phyloP scores from a whole-genome alignment of 2,329 filamentous ascomycete genomes.

The Ophiostoma montium region DNA sequence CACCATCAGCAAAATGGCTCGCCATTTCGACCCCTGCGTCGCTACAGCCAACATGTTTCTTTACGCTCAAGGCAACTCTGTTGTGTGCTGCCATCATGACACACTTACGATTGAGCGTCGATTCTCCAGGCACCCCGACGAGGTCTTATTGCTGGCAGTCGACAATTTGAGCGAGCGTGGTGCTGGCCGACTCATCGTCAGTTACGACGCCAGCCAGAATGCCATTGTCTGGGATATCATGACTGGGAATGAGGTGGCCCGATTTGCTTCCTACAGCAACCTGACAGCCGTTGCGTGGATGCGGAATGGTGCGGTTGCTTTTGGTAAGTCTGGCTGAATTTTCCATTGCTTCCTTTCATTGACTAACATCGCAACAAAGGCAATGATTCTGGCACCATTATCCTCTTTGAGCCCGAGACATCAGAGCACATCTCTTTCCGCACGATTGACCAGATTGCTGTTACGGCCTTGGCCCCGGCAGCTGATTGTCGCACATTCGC shows the following conservation, averaged over 20 bases:
- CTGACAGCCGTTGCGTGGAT: slow-evolving; percentile 84
- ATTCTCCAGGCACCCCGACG: slow-evolving; percentile 71
- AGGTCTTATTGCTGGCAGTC: slow-evolving; percentile 71
- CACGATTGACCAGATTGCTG: slow-evolving; percentile 82
- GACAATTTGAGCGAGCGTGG: slow-evolving; percentile 85
- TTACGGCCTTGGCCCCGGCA: slow-evolving; percentile 83
- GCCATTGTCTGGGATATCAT: slow-evolving; percentile 95
- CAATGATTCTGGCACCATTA: slow-evolving; percentile 83
- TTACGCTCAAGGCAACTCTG: slow-evolving; percentile 67
- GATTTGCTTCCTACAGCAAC: slow-evolving; percentile 85
- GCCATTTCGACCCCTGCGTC: slow-evolving; percentile 71
- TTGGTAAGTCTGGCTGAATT: slow-evolving; percentile 47
- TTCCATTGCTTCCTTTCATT: background rate
- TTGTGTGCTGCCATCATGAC: slow-evolving; percentile 86
- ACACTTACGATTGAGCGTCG: slow-evolving; percentile 76
- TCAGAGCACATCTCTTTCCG: slow-evolving; percentile 83
- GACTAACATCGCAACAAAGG: slow-evolving; percentile 36
- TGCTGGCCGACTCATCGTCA: slow-evolving; percentile 74
- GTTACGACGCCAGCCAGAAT: slow-evolving; percentile 80
- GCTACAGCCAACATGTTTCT: slow-evolving; percentile 85
- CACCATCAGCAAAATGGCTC: slow-evolving; percentile 31
- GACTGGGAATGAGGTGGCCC: slow-evolving; percentile 76
- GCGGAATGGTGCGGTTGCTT: slow-evolving; percentile 91
- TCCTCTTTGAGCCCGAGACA: slow-evolving; percentile 84
- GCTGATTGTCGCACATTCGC: slow-evolving; percentile 89